Evolutionary conservation across 305 asterid species (phyloP).

Genomic region (Petunia hybrid): DNA sequence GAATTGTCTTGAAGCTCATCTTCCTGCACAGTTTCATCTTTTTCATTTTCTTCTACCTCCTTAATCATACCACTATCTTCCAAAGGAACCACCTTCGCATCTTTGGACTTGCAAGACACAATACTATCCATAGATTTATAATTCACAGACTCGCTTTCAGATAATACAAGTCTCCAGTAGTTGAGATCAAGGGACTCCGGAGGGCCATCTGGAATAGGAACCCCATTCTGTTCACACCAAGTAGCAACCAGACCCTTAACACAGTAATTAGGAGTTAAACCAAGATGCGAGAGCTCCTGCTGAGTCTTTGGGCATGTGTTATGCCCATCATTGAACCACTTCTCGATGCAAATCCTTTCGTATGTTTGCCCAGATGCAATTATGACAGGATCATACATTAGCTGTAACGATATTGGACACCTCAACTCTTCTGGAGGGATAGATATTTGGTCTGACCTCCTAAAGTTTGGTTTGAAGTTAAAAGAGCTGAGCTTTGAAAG

Average conservation of each 20-base stretch:
- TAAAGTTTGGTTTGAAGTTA: conserved; percentile 81
- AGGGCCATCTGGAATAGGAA: conserved; percentile 87
- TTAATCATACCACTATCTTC: conserved; percentile 75
- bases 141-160: conserved; percentile 78
- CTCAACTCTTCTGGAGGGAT: conserved; percentile 94
- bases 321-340: conserved; percentile 96
- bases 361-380: conserved; percentile 98
- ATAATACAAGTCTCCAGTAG: conserved; percentile 93
- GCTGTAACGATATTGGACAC: conserved; percentile 95
- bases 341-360: conserved; percentile 94
- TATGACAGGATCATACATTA: conserved; percentile 95
- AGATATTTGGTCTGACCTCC: conserved; percentile 75
- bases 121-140: conserved; percentile 63
- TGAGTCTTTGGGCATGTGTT: conserved; percentile 97
- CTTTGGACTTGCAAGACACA: conserved; percentile 72
- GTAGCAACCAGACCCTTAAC: conserved; percentile 92
- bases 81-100: conserved; percentile 84
- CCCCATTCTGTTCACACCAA: conserved; percentile 94
- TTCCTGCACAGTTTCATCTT: conserved; percentile 53
- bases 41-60: conserved; percentile 83
- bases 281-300: conserved; percentile 90
- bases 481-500: conserved; percentile 86
- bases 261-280: conserved; percentile 91
- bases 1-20: conserved; percentile 59
- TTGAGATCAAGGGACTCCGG: conserved; percentile 98